These are phyloP conservation scores for Phellinidium pouzarii DNA, from an alignment of 1,284 basidiomycete species.

Conservation along the genomic window DNA sequence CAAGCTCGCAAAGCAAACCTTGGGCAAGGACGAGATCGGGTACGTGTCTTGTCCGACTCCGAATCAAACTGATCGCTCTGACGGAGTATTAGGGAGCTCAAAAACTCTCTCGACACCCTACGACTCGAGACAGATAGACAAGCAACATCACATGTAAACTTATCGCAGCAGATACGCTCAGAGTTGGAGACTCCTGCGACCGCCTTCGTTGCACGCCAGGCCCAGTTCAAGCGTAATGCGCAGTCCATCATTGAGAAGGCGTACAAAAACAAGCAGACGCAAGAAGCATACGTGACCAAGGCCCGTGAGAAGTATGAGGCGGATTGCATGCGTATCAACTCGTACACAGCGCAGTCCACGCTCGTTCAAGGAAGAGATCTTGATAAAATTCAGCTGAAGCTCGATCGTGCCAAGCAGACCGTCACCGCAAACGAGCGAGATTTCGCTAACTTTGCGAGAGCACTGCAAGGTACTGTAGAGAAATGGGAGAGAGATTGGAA, in stretches of 20 bases:
- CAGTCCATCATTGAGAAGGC: constrained; percentile 80
- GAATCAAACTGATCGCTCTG: constrained; percentile 18
- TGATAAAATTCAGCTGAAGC: constrained; percentile 83
- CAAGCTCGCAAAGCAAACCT: constrained; percentile 70
- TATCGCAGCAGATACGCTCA: constrained; percentile 70
- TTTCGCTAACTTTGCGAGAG: constrained; percentile 81
- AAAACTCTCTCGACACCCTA: constrained; percentile 71
- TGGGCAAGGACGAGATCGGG: constrained; percentile 92
- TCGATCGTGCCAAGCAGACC: constrained; percentile 86
- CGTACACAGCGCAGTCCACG: constrained; percentile 89
- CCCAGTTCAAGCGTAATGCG: constrained; percentile 68
- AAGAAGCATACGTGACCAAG: constrained; percentile 79
- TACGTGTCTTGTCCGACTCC: constrained; percentile 33
- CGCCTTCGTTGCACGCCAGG: constrained; percentile 60
- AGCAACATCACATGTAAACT: constrained; percentile 57
- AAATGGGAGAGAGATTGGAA: constrained; percentile 97
- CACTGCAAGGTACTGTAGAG: constrained; percentile 71
- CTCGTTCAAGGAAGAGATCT: constrained; percentile 92
- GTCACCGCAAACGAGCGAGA: constrained; percentile 88
- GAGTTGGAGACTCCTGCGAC: constrained; percentile 69
- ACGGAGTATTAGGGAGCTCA: constrained; percentile 56
- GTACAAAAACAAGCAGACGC: constrained; percentile 80
- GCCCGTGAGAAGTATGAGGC: constrained; percentile 92
- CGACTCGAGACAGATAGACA: constrained; percentile 83
- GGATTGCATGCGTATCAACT: constrained; percentile 93